Base-by-base conservation (phyloP, 768 basidiomycete genomes). In the Pisolithus albus region DNA sequence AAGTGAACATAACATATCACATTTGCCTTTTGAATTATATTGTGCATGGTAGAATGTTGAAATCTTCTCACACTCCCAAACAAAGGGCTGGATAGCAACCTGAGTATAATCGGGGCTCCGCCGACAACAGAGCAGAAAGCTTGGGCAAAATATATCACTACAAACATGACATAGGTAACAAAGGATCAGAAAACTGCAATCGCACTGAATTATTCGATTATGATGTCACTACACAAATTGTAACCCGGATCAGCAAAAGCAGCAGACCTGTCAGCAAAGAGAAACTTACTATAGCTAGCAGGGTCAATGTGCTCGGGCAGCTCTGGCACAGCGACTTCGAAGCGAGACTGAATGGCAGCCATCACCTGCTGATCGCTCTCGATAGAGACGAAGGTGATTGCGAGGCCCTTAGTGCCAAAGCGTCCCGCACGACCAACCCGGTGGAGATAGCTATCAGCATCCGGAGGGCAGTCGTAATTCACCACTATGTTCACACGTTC, bases 401-500 rank as follows among this genome's bases (percentile, higher is more conserved):
- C 94, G 41, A 99, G 86, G 79, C 96, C 96, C 72, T 98, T 98
- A 32, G 96, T 99, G 58, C 96, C 96, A 71, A 99, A 99, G 56
- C 96, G 92, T 59, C 96, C 96, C 58, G 96, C 96, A 75, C 96
- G 95, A 58, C 92, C 96, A 53, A 99, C 96, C 71, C 96, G 88
- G 69, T 99, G 96, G 42, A 99, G 80, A 68, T 99, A 99, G 56
- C 90, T 94, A 72, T 99, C 96, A 19, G 96, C 95, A 61, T 99
- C 96, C 37, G 87, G 83, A 38, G 96, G 93, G 56, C 88, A 92
- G 64, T 99, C 96, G 66, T 99, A 99, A 72, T 99, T 99, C 75
- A 99, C 82, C 47, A 99, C 96, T 52, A 98, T 97, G 72, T 99
- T 99, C 61, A 99, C 96, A 55, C 96, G 92, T 69, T 99, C 96